These are phyloP conservation scores for Botrytis tulipae DNA, from an alignment of 2,329 filamentous ascomycete genomes.

Conservation along the genomic window DNA sequence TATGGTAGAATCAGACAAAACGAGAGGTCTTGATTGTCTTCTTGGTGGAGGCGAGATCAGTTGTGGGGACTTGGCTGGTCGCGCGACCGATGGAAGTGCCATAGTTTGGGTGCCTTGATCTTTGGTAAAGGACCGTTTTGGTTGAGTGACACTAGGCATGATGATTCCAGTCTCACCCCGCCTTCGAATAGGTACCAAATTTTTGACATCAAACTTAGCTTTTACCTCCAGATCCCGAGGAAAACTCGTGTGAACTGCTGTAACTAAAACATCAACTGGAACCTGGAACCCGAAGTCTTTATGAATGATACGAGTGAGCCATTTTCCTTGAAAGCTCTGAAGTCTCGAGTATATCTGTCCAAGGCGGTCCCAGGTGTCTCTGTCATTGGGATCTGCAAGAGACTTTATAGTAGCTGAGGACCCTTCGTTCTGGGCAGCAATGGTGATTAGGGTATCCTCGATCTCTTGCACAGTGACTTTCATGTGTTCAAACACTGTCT, in stretches of 20 bases:
- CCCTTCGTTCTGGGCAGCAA: slow-evolving; percentile 68
- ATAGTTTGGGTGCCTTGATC: not conserved
- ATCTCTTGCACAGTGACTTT: slow-evolving; percentile 69
- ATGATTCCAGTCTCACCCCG: not conserved
- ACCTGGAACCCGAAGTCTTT: slow-evolving; percentile 56
- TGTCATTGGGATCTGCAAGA: slow-evolving; percentile 19
- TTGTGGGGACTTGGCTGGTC: not conserved
- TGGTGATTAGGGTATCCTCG: slow-evolving; percentile 59
- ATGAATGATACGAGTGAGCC: slow-evolving; percentile 77
- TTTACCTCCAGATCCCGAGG: not conserved
- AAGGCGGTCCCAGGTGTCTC: slow-evolving; percentile 40
- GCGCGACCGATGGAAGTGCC: not conserved
- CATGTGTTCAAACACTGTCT: slow-evolving; percentile 11
- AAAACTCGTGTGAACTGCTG: slow-evolving; percentile 28
- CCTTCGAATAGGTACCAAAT: slow-evolving; percentile 4
- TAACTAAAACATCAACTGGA: slow-evolving; percentile 63
- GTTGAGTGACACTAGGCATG: not conserved
- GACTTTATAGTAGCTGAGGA: slow-evolving; percentile 63
- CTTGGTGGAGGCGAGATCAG: not conserved
- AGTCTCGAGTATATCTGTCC: slow-evolving; percentile 58
- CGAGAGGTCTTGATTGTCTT: not conserved
- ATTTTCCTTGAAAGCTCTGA: slow-evolving; percentile 73
- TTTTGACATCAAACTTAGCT: not conserved
- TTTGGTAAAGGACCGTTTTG: not conserved
- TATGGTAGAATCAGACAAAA: not conserved